Percentiles rank a stretch among this genome's conserved stretches.
Conservation (phyloP, 1,284 basidiomycete species). For the Chiua sp. region DNA sequence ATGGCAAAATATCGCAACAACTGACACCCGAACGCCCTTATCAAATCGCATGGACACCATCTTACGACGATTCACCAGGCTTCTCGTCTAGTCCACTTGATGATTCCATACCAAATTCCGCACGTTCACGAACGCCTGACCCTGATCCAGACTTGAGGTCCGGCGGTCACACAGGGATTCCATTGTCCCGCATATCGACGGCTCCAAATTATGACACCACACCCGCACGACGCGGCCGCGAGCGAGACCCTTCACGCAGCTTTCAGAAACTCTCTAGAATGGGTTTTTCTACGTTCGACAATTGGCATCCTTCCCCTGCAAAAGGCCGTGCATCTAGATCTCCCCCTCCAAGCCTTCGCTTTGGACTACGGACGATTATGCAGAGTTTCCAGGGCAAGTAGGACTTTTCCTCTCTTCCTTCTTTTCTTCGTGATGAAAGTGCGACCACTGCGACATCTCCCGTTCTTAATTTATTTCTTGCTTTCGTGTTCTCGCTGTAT, state of each 20-base stretch:
- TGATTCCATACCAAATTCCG: conserved; percentile 14
- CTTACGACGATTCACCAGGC: conserved; percentile 21
- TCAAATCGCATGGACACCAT: conserved; percentile 16
- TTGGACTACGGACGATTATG: conserved; percentile 42
- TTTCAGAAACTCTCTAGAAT: conserved; percentile 72
- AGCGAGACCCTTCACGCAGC: conserved; percentile 39
- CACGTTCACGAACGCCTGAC: conserved; percentile 38
- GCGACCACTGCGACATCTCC: conserved; percentile 21
- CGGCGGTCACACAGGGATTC: conserved; percentile 34
- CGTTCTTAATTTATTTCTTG: conserved; percentile 34
- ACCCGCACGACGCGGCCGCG: conserved; percentile 31
- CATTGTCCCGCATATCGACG: conserved; percentile 38
- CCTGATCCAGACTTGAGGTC: conserved; percentile 24
- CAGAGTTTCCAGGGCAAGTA: conserved; percentile 44
- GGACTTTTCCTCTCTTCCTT: conserved; percentile 8
- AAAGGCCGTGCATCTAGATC: conserved; percentile 35
- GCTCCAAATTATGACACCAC: conserved; percentile 30
- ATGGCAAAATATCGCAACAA: conserved; percentile 13
- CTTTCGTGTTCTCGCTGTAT: conserved; percentile 34
- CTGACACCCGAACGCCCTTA: conserved; percentile 9
- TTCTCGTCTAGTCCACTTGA: conserved; percentile 16
- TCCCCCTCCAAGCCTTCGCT: conserved; percentile 38
- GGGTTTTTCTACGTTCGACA: conserved; percentile 59
- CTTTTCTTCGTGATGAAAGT: conserved; percentile 7
- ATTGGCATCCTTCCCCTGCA: conserved; percentile 36